These are phyloP conservation scores for Alternaria sp. DNA, from an alignment of 2,329 filamentous ascomycete species.

Conservation along the genomic window DNA sequence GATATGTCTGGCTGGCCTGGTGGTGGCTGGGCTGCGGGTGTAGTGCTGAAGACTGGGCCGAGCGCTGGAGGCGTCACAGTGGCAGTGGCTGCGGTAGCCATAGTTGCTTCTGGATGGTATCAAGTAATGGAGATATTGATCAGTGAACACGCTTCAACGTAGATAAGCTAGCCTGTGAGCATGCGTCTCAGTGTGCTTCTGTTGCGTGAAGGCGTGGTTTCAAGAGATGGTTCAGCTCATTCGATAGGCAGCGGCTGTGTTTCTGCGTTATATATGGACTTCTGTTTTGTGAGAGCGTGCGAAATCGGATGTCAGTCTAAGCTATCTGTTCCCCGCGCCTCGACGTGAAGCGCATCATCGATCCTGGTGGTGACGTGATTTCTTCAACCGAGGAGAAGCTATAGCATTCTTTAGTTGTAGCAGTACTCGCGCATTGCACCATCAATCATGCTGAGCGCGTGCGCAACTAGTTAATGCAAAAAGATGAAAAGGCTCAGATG, in stretches of 20 bases:
- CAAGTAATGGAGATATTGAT: not conserved
- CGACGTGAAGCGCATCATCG: not conserved
- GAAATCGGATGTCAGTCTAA: not conserved
- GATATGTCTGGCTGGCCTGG: slow-evolving; percentile 65
- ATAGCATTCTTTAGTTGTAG: not conserved
- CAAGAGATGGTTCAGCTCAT: not conserved
- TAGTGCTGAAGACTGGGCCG: slow-evolving; percentile 55
- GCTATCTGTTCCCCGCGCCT: not conserved
- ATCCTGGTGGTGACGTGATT: not conserved
- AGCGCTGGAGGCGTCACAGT: not conserved
- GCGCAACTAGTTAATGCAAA: not conserved
- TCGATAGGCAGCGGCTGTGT: not conserved
- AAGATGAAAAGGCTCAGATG: no score
- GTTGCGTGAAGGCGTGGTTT: not conserved
- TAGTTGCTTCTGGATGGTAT: not conserved
- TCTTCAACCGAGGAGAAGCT: not conserved
- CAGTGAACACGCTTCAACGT: not conserved
- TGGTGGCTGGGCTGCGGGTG: not conserved
- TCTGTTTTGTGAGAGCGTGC: not conserved
- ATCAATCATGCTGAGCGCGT: not conserved
- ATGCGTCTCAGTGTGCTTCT: not conserved
- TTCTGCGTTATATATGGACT: not conserved
- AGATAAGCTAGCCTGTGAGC: not conserved
- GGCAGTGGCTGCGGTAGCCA: not conserved
- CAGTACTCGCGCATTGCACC: not conserved